Evolutionary conservation across 768 basidiomycete genomes (phyloP).

Genomic region (Tricholoma hemisulphureum): DNA sequence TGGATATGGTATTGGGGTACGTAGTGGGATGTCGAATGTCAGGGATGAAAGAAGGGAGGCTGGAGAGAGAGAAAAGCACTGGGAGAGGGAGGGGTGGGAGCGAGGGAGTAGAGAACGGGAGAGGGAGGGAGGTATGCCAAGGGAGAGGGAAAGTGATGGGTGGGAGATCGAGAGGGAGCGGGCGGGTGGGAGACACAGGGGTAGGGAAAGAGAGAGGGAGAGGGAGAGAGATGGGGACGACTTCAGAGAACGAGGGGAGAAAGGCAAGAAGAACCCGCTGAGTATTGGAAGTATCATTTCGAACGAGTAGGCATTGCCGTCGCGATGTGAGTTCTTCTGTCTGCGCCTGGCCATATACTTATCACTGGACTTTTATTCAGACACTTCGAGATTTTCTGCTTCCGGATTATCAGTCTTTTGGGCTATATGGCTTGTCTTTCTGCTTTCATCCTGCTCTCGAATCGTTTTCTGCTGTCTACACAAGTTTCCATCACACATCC

Average conservation of each 20-base stretch:
- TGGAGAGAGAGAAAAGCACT: conserved; percentile 10
- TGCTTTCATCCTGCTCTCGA: not conserved
- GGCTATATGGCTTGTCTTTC: not conserved
- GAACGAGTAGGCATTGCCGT: conserved; percentile 32
- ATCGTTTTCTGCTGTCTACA: not conserved
- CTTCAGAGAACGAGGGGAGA: conserved; percentile 17
- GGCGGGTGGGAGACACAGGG: conserved; percentile 12
- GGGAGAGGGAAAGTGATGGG: conserved; percentile 18
- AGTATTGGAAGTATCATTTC: conserved; percentile 74
- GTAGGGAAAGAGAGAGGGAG: conserved; percentile 7
- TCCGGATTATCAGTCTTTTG: not conserved
- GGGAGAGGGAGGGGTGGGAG: conserved; percentile 9
- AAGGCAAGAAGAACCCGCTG: conserved; percentile 61
- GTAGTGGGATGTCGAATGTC: conserved; percentile 6
- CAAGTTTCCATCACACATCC: not conserved
- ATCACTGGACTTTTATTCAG: not conserved
- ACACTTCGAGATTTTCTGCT: not conserved
- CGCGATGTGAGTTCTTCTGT: not conserved
- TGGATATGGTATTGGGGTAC: conserved; percentile 20
- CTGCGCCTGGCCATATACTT: not conserved
- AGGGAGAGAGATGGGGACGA: conserved; percentile 14
- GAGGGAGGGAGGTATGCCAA: conserved; percentile 5
- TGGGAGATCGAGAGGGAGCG: conserved; percentile 12
- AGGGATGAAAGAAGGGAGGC: conserved; percentile 12
- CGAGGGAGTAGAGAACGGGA: conserved; percentile 23